phyloP scores from a whole-genome alignment of 371 early-diverging fungal genomes.

The Haplosporangium sp. region DNA sequence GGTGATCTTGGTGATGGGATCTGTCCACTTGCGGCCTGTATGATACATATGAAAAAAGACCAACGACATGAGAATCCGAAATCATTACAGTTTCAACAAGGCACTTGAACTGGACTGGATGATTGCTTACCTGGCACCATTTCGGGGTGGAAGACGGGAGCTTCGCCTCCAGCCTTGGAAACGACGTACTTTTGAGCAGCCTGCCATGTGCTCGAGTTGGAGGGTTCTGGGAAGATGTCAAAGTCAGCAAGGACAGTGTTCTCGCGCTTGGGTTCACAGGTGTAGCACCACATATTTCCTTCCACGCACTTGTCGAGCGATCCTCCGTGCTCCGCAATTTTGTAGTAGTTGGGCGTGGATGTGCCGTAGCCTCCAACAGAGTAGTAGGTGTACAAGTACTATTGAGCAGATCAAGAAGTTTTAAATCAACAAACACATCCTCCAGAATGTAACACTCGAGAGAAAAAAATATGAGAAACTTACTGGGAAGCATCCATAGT shows the following conservation, averaged over 20 bases:
- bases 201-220: slow-evolving; percentile 49
- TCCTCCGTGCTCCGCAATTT: slow-evolving; percentile 45
- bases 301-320: slow-evolving; percentile 40
- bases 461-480: neutral
- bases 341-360: slow-evolving; percentile 54
- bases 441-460: neutral
- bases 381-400: slow-evolving; percentile 52
- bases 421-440: no score
- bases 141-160: slow-evolving; percentile 50
- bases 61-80: neutral
- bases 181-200: slow-evolving; percentile 31
- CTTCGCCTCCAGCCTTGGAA: slow-evolving; percentile 30
- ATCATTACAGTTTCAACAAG: neutral
- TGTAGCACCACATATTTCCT: slow-evolving; percentile 56
- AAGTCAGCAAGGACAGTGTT: slow-evolving; percentile 44
- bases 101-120: neutral
- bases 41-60: neutral
- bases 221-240: slow-evolving; percentile 56
- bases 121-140: slow-evolving; percentile 32
- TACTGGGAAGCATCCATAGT: slow-evolving; percentile 56
- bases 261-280: slow-evolving; percentile 51
- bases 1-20: slow-evolving; percentile 27
- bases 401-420: neutral
- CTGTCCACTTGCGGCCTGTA: slow-evolving; percentile 35
- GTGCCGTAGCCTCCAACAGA: slow-evolving; percentile 54